Base-by-base conservation (phyloP, 306 rosid species). In the peach (Prunus persica) region DNA sequence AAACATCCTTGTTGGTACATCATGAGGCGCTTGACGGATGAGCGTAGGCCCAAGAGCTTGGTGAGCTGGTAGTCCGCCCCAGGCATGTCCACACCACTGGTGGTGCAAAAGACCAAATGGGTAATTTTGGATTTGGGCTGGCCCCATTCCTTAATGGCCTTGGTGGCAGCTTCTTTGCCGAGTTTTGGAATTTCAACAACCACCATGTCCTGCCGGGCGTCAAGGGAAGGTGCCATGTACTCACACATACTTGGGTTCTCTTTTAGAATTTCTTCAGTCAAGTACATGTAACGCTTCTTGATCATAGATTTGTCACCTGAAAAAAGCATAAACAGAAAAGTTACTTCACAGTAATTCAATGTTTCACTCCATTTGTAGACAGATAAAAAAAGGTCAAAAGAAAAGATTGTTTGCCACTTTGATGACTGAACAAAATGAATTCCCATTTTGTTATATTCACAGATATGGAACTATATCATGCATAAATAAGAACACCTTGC, bases 11-110 rank as follows among this genome's bases (percentile, higher is more conserved):
- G 93, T 50, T 87, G 92, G 83, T 91, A 91, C 91, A 91, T 84
- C 97, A 91, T 91, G 49, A 81, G 86, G 38, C 94, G 85, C 74
- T 91, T 91, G 11, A 91, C 94, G 19, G 82, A 82, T 0, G 90
- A 89, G 12, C 89, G 89, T 49, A 91, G 92, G 15, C 92, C 91
- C 18, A 91, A 78, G 15, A 89, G 88, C 81, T 91, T 91, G 1
- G 93, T 87, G 77, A 91, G 92, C 46, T 88, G 94, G 64, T 86
- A 89, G 28, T 91, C 92, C 0, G 91, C 91, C 0, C 91, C 92
- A 2, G 91, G 97, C 94, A 91, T 91, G 79, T 91, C 97, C 0
- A 89, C 91, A 60, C 97, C 97, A 71, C 93, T 87, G 0, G 89
- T 87, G 72, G 97, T 91, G 85, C 94, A 89, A 58, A 91, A 85